These are phyloP conservation scores for Melaleuca quinquenervia DNA, from an alignment of 345 rosid species.

Conservation along the genomic window DNA sequence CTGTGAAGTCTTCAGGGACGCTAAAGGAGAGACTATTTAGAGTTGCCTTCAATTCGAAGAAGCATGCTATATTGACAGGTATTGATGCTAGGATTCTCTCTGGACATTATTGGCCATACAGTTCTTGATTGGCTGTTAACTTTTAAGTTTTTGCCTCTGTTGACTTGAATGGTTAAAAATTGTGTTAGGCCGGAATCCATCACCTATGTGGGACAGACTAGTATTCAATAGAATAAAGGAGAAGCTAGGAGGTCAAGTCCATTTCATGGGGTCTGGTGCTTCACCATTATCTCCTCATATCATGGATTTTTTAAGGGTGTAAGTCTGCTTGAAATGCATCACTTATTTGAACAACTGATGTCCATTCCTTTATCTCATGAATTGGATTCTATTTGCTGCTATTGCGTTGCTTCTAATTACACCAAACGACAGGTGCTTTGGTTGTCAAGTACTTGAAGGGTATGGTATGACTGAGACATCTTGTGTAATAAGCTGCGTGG, in stretches of 20 bases:
- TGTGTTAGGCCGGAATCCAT: constrained; percentile 50
- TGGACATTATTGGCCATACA: background rate
- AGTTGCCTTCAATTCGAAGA: constrained; percentile 77
- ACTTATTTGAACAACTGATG: background rate
- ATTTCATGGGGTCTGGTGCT: constrained; percentile 74
- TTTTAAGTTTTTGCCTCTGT: background rate
- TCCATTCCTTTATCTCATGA: background rate
- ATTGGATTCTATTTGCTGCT: background rate
- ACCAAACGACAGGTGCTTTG: constrained; percentile 62
- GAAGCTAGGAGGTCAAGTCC: constrained; percentile 81
- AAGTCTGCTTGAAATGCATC: constrained; percentile 15
- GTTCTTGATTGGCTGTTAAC: background rate
- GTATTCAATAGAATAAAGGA: constrained; percentile 76
- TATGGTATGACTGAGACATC: constrained; percentile 97
- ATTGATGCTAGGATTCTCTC: background rate
- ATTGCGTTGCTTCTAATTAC: background rate
- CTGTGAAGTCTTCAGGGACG: constrained; percentile 65
- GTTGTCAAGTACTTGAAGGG: constrained; percentile 71
- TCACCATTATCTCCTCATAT: constrained; percentile 87
- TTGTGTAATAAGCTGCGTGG: constrained; percentile 49
- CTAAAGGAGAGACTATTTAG: constrained; percentile 63
- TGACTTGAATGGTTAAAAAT: background rate
- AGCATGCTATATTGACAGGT: constrained; percentile 72
- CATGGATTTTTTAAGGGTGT: constrained; percentile 81
- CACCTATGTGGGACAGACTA: constrained; percentile 75